Base-by-base conservation (phyloP, 768 basidiomycete genomes). In the Suillus spraguei region DNA sequence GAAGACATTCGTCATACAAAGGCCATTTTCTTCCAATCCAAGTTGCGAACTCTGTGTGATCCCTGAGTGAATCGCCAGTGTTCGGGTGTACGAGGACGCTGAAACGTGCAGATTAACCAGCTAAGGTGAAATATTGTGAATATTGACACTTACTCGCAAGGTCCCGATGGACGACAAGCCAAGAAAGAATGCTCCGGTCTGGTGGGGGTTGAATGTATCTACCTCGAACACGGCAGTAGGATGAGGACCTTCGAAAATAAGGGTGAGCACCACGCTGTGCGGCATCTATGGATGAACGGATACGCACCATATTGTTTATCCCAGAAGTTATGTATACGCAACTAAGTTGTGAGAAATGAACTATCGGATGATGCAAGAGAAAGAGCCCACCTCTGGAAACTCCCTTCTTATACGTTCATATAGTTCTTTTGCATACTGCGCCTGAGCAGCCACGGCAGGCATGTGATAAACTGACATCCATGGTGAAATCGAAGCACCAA, bases 191-290 rank as follows among this genome's bases (percentile, higher is more conserved):
- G 87, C 82, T 0, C 90, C 89, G 0, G 87, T 89, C 69, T 90
- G 85, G 67, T 86, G 87, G 11, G 89, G 89, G 38, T 67, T 85
- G 72, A 86, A 85, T 1, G 84, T 85, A 69, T 91, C 85, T 63
- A 90, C 82, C 70, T 91, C 84, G 68, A 90, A 91, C 88, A 90
- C 90, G 8, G 87, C 82, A 10, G 83, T 84, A 0, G 89, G 86
- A 66, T 91, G 90, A 0, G 88, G 90, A 79, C 88, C 89, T 74
- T 17, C 35, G 6, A 54, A 11, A 20, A 58, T 28, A 28, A 28
- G 38, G 10, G 17, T 58, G 65, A 24, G 38, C 16, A 5, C 6
- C 9, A 49, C 17, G 56, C 65, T 16, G 70, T n/a, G 9, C 1
- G 4, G 17, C 41, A 54, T 9, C 36, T 49, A 24, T 17, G 36